Percentiles rank a stretch among this genome's conserved stretches.
phyloP scores from a whole-genome alignment of 495 filamentous ascomycete genomes.

The Delitschia confertaspora region DNA sequence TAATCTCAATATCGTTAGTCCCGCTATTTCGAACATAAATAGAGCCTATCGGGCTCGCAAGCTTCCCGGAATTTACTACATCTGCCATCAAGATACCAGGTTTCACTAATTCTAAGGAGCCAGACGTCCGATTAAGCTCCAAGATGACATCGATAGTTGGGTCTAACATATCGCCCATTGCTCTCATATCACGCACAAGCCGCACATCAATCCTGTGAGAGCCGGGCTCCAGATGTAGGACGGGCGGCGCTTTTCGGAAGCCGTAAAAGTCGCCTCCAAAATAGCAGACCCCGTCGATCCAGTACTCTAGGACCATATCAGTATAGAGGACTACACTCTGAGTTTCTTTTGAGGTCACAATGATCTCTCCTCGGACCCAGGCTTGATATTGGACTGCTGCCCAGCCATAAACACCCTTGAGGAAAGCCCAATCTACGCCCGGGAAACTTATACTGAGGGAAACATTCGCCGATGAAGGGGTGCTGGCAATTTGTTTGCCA shows the following conservation, averaged over 20 bases:
- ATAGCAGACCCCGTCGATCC: slow-evolving; percentile 41
- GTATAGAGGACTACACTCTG: slow-evolving; percentile 38
- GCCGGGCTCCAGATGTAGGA: slow-evolving; percentile 44
- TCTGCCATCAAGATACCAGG: slow-evolving; percentile 42
- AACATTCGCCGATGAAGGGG: slow-evolving; percentile 24
- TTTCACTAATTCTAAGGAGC: slow-evolving; percentile 23
- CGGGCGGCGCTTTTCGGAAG: slow-evolving; percentile 42
- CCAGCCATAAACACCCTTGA: slow-evolving; percentile 53
- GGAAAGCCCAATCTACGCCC: slow-evolving; percentile 42
- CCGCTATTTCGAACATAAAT: slow-evolving; percentile 43
- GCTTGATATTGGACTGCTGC: slow-evolving; percentile 51
- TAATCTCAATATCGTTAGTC: slow-evolving; percentile 34
- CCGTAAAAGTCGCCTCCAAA: slow-evolving; percentile 53
- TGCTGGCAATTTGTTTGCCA: slow-evolving; percentile 26
- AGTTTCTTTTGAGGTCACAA: slow-evolving; percentile 25
- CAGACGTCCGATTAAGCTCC: slow-evolving; percentile 24
- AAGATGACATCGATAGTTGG: slow-evolving; percentile 38
- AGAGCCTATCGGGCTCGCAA: slow-evolving; percentile 42
- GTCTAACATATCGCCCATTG: slow-evolving; percentile 41
- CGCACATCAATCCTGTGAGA: slow-evolving; percentile 45
- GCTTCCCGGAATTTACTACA: slow-evolving; percentile 37
- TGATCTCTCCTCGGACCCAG: slow-evolving; percentile 47
- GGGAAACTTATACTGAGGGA: slow-evolving; percentile 41
- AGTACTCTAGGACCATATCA: slow-evolving; percentile 43
- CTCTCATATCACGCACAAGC: slow-evolving; percentile 46